phyloP scores from a whole-genome alignment of 495 filamentous ascomycete species.

The Daldinia bambusicola region DNA sequence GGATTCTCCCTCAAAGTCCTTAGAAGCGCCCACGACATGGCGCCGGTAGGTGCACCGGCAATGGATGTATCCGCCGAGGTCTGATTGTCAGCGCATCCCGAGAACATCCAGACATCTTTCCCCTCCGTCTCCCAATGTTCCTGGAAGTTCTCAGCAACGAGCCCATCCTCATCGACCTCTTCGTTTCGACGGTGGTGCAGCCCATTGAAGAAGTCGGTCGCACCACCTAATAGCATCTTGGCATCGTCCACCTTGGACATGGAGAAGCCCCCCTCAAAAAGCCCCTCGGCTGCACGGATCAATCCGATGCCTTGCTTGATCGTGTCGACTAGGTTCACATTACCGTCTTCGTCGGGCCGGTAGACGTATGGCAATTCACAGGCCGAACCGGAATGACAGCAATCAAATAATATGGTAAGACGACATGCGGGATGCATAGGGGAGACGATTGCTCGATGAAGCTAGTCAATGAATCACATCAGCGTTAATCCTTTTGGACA shows the following conservation, averaged over 20 bases:
- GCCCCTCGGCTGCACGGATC: conserved; percentile 55
- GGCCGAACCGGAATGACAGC: conserved; percentile 70
- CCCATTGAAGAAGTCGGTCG: conserved; percentile 63
- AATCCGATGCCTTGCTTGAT: conserved; percentile 63
- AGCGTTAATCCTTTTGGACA: not conserved
- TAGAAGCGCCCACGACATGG: conserved; percentile 70
- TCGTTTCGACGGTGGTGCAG: conserved; percentile 55
- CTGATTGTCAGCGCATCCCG: conserved; percentile 68
- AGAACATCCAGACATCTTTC: conserved; percentile 69
- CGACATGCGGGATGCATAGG: conserved; percentile 61
- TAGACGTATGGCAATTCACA: conserved; percentile 69
- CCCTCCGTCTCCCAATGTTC: conserved; percentile 64
- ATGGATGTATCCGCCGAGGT: conserved; percentile 69
- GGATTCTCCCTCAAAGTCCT: conserved; percentile 60
- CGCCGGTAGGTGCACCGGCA: conserved; percentile 60
- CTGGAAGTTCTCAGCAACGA: conserved; percentile 62
- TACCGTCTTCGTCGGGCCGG: conserved; percentile 63
- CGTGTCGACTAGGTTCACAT: conserved; percentile 65
- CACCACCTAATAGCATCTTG: conserved; percentile 63
- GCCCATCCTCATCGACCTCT: conserved; percentile 59
- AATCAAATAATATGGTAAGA: conserved; percentile 69
- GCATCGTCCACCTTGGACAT: conserved; percentile 62
- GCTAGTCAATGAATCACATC: conserved; percentile 37
- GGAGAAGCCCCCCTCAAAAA: conserved; percentile 65
- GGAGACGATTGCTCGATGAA: conserved; percentile 65